Evolutionary conservation across 768 basidiomycete species (phyloP).

Genomic region (Tulasnella sp.): DNA sequence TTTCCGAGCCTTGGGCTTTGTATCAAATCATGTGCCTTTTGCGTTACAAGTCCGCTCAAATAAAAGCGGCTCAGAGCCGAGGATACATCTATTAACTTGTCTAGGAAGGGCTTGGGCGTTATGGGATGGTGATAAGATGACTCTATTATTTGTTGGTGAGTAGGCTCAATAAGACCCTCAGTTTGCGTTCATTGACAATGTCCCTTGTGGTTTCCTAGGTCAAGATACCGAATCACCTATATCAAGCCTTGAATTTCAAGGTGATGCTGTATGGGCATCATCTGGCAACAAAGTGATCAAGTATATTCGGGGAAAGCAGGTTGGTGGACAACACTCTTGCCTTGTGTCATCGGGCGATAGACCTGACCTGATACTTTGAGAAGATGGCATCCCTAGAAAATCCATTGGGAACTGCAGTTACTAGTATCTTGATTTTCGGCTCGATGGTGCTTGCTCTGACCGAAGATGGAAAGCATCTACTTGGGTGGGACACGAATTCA

Average conservation of each 20-base stretch:
- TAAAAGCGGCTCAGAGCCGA: constrained; percentile 75
- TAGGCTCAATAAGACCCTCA: constrained; percentile 18
- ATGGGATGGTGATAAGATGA: constrained; percentile 94
- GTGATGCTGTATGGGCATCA: constrained; percentile 74
- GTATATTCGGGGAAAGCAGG: constrained; percentile 83
- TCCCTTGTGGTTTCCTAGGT: background rate
- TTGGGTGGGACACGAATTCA: constrained; percentile 57
- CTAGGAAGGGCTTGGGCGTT: constrained; percentile 84
- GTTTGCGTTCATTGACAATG: background rate
- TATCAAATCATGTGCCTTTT: constrained; percentile 85
- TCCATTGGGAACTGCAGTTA: constrained; percentile 46
- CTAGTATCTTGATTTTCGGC: constrained; percentile 66
- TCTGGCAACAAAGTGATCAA: constrained; percentile 56
- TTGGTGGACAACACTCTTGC: constrained; percentile 23
- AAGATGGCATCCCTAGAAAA: constrained; percentile 50
- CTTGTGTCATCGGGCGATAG: background rate
- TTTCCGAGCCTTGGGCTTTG: constrained; percentile 87
- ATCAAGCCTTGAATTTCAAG: constrained; percentile 69
- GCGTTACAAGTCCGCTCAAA: constrained; percentile 71
- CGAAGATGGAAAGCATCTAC: constrained; percentile 61
- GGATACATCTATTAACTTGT: constrained; percentile 73
- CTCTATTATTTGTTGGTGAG: constrained; percentile 84
- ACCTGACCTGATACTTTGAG: background rate
- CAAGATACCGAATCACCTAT: constrained; percentile 71
- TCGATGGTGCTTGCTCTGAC: constrained; percentile 65